These are phyloP conservation scores for Lyophyllum decastes DNA, from an alignment of 768 basidiomycete species.

Conservation along the genomic window DNA sequence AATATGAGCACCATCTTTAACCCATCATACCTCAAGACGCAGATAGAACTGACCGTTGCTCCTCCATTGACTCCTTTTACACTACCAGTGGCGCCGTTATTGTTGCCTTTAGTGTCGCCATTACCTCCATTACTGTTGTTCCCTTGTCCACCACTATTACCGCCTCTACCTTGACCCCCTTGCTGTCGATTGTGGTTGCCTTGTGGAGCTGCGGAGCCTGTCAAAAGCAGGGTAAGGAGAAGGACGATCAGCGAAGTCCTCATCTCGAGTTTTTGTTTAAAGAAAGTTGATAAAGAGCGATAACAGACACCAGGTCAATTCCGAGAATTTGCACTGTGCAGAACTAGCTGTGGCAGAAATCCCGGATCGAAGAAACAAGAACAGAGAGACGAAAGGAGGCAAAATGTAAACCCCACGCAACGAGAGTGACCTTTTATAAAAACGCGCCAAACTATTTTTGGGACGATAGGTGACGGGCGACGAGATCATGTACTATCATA, in stretches of 20 bases:
- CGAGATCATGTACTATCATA: background rate
- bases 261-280: slow-evolving; percentile 25
- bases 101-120: no score
- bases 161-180: no score
- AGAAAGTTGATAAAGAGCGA: slow-evolving; percentile 15
- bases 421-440: background rate
- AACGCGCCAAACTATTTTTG: background rate
- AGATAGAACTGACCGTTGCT: no score
- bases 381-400: background rate
- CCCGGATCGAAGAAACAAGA: background rate
- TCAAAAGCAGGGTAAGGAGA: slow-evolving; percentile 29
- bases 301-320: slow-evolving; percentile 17
- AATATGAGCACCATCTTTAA: no score
- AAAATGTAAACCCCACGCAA: background rate
- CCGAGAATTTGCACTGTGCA: no score
- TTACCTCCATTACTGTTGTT: no score
- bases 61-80: no score
- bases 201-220: slow-evolving; percentile 26
- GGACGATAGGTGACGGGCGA: background rate
- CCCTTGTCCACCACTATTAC: no score
- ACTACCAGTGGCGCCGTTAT: no score
- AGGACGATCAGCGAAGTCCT: slow-evolving; percentile 30
- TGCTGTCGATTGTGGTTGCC: no score
- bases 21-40: no score
- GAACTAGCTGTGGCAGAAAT: background rate